phyloP scores from a whole-genome alignment of 495 filamentous ascomycete genomes.

The Penicillium lividum region DNA sequence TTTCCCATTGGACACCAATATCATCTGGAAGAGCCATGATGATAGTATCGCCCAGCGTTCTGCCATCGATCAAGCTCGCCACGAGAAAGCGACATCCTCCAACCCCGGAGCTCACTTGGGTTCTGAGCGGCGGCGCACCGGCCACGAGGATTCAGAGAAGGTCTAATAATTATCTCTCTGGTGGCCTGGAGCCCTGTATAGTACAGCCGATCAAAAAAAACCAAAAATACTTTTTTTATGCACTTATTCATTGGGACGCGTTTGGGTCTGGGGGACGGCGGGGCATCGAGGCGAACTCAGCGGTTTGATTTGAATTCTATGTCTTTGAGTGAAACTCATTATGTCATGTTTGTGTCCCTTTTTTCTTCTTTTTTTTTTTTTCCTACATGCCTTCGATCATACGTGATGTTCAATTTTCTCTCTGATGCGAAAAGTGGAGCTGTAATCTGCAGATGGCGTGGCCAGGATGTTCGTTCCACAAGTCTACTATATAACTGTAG shows the following conservation, averaged over 20 bases:
- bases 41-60: slow-evolving; percentile 78
- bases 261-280: slow-evolving; percentile 41
- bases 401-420: slow-evolving; percentile 26
- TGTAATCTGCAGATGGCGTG: slow-evolving; percentile 18
- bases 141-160: slow-evolving; percentile 52
- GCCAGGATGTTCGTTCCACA: slow-evolving; percentile 13
- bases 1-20: slow-evolving; percentile 83
- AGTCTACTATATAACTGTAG: slow-evolving; percentile 9
- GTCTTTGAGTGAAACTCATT: slow-evolving; percentile 23
- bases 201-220: slow-evolving; percentile 40
- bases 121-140: slow-evolving; percentile 47
- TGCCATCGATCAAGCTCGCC: slow-evolving; percentile 78
- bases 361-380: slow-evolving; percentile 9
- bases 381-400: slow-evolving; percentile 25
- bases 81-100: slow-evolving; percentile 59
- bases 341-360: slow-evolving; percentile 21
- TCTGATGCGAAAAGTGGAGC: slow-evolving; percentile 16
- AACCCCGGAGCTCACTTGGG: slow-evolving; percentile 37
- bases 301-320: slow-evolving; percentile 41
- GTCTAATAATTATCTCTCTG: slow-evolving; percentile 30
- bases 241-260: slow-evolving; percentile 45
- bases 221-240: slow-evolving; percentile 33
- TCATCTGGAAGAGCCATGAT: slow-evolving; percentile 92
- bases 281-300: slow-evolving; percentile 49
- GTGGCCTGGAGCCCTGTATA: slow-evolving; percentile 47